These are phyloP conservation scores for Liquidambar formosana DNA, from an alignment of 164 flowering plant species.

Conservation along the genomic window DNA sequence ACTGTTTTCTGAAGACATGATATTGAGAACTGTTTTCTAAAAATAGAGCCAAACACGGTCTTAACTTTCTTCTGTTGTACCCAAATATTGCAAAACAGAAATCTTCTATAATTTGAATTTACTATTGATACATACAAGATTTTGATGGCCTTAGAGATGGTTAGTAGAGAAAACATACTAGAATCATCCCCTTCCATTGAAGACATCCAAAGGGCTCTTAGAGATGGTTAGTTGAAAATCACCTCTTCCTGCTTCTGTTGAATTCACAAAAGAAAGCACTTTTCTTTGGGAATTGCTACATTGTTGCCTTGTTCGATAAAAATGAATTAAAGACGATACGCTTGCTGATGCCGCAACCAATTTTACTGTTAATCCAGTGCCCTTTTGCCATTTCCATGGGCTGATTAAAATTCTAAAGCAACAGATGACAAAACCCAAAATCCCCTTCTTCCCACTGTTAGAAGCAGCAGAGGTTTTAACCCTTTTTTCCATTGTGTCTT, in stretches of 20 bases:
- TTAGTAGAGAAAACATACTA: no score
- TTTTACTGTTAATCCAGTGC: constrained; percentile 9
- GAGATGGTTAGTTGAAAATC: neutral
- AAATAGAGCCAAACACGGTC: no score
- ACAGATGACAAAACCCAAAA: constrained; percentile 2
- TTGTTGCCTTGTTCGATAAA: constrained; percentile 1
- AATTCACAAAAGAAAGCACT: no score
- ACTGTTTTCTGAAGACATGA: no score
- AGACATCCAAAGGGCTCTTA: constrained; percentile 17
- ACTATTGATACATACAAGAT: no score
- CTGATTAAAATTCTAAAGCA: constrained; percentile 10
- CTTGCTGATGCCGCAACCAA: constrained; percentile 9
- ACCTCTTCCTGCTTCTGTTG: no score
- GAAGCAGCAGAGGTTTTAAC: neutral
- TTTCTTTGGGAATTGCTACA: no score
- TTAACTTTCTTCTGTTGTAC: no score
- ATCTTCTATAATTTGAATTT: no score
- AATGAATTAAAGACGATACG: constrained; percentile 13
- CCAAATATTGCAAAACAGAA: no score
- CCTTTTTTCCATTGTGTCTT: neutral
- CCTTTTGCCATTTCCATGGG: constrained; percentile 21
- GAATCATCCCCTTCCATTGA: constrained; percentile 25
- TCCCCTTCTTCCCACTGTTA: neutral
- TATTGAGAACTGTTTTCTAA: no score
- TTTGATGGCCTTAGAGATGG: no score